A percentile compares a stretch with the other conserved stretches of the same genome.
Conservation (phyloP, 177 flowering plant species). For the Vitis hybrid region DNA sequence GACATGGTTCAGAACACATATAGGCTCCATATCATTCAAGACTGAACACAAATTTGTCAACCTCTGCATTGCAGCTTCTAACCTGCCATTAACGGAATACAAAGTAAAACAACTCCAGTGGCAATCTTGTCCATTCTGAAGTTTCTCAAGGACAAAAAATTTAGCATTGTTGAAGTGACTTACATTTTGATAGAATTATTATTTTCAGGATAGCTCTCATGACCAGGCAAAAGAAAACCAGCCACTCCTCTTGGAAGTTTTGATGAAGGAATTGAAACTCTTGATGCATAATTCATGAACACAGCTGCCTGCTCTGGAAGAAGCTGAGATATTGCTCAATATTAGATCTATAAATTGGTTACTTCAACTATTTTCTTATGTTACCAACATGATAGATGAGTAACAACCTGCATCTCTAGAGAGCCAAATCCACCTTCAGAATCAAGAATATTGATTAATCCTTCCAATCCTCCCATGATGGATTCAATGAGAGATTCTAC, state of each 20-base stretch:
- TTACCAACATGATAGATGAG: conserved; percentile 5
- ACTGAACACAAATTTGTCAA: conserved; percentile 95
- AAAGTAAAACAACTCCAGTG: not conserved
- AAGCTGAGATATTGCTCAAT: conserved; percentile 57
- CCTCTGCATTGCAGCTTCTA: conserved; percentile 99
- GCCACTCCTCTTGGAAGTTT: conserved; percentile 71
- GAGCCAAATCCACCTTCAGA: conserved; percentile 99
- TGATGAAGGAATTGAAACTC: conserved; percentile 52
- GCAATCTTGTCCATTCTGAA: conserved; percentile 3
- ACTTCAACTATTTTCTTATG: not conserved
- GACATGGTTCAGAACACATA: conserved; percentile 95
- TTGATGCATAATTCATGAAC: conserved; percentile 76
- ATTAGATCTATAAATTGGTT: conserved; percentile 23
- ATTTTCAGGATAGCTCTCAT: conserved; percentile 94
- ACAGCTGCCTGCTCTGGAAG: conserved; percentile 96
- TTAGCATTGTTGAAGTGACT: conserved; percentile 13
- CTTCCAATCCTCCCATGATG: conserved; percentile 99
- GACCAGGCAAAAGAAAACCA: conserved; percentile 81
- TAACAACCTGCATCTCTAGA: conserved; percentile 82
- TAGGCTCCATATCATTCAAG: conserved; percentile 98
- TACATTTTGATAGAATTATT: conserved; percentile 84
- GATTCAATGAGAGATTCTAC: conserved; percentile 98
- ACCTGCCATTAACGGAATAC: conserved; percentile 50
- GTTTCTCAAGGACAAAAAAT: not conserved
- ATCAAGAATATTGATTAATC: conserved; percentile 91